phyloP scores from a whole-genome alignment of 164 flowering plant species.

The Aristolochia contorta region DNA sequence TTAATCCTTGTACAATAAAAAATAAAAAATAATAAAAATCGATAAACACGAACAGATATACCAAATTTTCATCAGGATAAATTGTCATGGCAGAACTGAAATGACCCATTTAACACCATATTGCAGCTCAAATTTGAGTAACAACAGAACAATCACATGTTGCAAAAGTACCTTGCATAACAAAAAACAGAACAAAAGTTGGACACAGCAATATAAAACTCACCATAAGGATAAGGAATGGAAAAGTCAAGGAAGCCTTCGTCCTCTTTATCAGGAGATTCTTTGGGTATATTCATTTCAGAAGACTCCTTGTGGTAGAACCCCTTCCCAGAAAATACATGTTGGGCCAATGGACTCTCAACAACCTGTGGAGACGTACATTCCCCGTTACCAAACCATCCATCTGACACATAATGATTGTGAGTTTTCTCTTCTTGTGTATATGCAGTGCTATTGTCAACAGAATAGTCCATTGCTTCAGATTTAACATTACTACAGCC shows the following conservation, averaged over 20 bases:
- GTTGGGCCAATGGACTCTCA: conserved; percentile 8
- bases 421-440: conserved; percentile 12
- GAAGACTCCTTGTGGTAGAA: conserved; percentile 28
- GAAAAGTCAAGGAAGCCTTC: conserved; percentile 21
- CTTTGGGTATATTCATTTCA: conserved; percentile 20
- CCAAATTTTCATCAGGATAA: too few relatives aligned
- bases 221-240: conserved; percentile 36
- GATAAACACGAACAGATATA: too few relatives aligned
- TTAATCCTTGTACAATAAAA: conserved; percentile 26
- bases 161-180: too few relatives aligned
- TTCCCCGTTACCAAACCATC: conserved; percentile 45
- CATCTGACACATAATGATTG: conserved; percentile 25
- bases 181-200: not conserved
- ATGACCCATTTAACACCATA: too few relatives aligned
- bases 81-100: too few relatives aligned
- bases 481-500: not conserved
- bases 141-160: too few relatives aligned
- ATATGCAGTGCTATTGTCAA: conserved; percentile 19
- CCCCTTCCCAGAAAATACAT: conserved; percentile 11
- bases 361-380: conserved; percentile 5
- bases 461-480: conserved; percentile 15
- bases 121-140: too few relatives aligned
- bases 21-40: not conserved
- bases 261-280: conserved; percentile 8
- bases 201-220: conserved; percentile 12